A percentile compares a stretch with the other conserved stretches of the same genome.
phyloP scores from a whole-genome alignment of 2,329 filamentous ascomycete species.

The Nemania sp. region DNA sequence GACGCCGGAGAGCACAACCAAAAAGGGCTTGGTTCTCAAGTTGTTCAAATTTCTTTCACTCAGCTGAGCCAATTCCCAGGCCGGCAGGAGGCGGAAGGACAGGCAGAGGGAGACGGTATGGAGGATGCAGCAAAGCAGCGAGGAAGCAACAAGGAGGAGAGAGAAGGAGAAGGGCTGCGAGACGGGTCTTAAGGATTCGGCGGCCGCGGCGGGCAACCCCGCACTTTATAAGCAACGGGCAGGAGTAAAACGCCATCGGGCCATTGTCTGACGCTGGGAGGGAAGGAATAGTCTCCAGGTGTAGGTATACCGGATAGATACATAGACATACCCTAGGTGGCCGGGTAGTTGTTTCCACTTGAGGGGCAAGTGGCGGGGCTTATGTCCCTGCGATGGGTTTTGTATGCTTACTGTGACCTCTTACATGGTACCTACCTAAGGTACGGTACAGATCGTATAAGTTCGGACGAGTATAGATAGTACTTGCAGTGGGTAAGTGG shows the following conservation, averaged over 20 bases:
- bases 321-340: neutral
- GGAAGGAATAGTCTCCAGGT: neutral
- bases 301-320: neutral
- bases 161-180: neutral
- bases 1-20: neutral
- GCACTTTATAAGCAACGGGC: conserved; percentile 26
- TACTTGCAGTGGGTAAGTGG: too few relatives aligned
- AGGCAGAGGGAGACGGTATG: neutral
- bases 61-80: neutral
- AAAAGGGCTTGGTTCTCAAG: neutral
- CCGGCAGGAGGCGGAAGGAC: neutral
- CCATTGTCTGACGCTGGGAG: conserved; percentile 20
- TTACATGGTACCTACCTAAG: too few relatives aligned
- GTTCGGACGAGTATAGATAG: too few relatives aligned
- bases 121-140: neutral
- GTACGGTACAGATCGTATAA: too few relatives aligned
- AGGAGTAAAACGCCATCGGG: conserved; percentile 8
- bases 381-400: too few relatives aligned
- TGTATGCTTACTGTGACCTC: too few relatives aligned
- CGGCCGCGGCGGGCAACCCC: conserved; percentile 23
- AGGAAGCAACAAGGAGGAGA: neutral
- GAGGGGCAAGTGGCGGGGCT: too few relatives aligned
- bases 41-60: neutral
- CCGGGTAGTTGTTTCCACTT: too few relatives aligned
- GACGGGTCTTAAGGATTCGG: too few relatives aligned